A percentile compares a stretch with the other conserved stretches of the same genome.
These are phyloP conservation scores for Trifolium dubium DNA, from an alignment of 306 rosid species.

Conservation along the genomic window DNA sequence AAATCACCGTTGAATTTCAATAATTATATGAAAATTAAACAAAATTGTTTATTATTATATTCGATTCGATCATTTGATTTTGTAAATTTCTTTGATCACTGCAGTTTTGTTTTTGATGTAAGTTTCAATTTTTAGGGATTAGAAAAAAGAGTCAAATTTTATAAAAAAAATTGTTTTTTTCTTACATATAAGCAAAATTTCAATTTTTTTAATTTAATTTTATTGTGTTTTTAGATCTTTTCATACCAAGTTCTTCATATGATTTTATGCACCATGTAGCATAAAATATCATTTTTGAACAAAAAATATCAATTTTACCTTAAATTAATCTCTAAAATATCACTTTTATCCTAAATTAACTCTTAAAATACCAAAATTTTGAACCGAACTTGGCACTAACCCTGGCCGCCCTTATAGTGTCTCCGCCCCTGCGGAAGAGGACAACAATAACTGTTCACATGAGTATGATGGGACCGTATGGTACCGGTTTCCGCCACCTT, in stretches of 20 bases:
- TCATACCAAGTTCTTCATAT: not conserved
- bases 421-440: conserved; percentile 36
- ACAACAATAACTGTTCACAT: conserved; percentile 22
- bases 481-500: conserved; percentile 54
- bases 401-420: no score
- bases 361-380: no score
- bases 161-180: no score
- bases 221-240: conserved; percentile 26
- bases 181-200: not conserved
- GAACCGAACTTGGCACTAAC: no score
- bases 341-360: no score
- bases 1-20: conserved; percentile 10
- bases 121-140: conserved; percentile 4
- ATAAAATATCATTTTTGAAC: no score
- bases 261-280: not conserved
- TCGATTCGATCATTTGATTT: not conserved
- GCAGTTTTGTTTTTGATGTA: not conserved
- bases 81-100: not conserved
- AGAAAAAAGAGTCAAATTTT: not conserved
- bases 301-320: no score
- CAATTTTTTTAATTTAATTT: not conserved
- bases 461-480: conserved; percentile 44
- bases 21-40: not conserved
- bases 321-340: no score
- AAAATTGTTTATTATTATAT: not conserved